Percentiles rank a stretch among this genome's conserved stretches.
phyloP scores from a whole-genome alignment of 2,329 filamentous ascomycete genomes.

The Ceratocystis smalleyi region DNA sequence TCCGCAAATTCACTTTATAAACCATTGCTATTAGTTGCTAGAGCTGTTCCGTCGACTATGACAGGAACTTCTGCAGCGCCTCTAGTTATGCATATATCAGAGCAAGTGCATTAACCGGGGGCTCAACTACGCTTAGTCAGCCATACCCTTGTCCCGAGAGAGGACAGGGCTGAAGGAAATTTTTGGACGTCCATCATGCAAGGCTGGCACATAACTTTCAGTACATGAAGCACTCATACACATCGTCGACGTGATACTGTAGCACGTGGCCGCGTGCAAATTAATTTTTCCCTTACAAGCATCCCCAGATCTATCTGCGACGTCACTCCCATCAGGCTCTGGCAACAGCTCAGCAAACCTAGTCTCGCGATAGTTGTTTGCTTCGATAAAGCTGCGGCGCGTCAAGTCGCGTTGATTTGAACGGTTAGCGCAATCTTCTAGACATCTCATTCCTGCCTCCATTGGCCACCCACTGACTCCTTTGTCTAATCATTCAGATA shows the following conservation, averaged over 20 bases:
- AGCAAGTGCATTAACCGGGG: neutral
- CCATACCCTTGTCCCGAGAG: neutral
- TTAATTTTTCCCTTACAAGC: neutral
- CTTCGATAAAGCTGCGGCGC: conserved; percentile 8
- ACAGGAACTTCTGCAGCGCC: no score
- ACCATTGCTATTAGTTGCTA: no score
- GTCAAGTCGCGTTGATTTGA: conserved; percentile 16
- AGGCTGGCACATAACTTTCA: conserved; percentile 12
- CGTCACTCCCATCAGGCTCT: neutral
- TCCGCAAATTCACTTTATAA: no score
- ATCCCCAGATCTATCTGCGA: neutral
- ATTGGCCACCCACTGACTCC: neutral
- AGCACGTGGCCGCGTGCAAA: conserved; percentile 16
- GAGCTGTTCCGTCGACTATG: no score
- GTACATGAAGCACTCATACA: conserved; percentile 7
- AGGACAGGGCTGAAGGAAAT: conserved; percentile 17
- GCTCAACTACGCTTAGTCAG: neutral
- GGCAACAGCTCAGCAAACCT: conserved; percentile 11
- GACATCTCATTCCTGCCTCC: neutral
- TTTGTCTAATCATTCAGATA: neutral
- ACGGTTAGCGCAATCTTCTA: conserved; percentile 5
- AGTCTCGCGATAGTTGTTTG: neutral
- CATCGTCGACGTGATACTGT: conserved; percentile 15
- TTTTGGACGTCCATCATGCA: conserved; percentile 16
- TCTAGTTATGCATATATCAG: conserved; percentile 5